Conservation (phyloP, 2,329 filamentous ascomycete species). For the Diaporthe vaccinii region DNA sequence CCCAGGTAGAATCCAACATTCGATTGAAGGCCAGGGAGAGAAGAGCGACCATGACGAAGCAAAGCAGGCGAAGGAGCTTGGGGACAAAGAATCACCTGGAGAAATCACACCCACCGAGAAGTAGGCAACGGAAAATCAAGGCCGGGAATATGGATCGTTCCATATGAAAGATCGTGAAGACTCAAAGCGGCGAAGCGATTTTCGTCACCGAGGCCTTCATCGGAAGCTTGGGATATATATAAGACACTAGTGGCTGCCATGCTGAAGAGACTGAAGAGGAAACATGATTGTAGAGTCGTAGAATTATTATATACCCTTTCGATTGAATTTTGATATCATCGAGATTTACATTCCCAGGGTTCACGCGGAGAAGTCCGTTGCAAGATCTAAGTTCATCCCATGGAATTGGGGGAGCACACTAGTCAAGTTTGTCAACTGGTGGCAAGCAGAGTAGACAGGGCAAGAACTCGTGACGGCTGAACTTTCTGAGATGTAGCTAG, state of each 20-base stretch:
- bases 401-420: not conserved
- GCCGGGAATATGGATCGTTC: not conserved
- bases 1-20: conserved; percentile 44
- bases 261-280: not conserved
- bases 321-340: not conserved
- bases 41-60: conserved; percentile 13
- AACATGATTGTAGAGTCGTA: not conserved
- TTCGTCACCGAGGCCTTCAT: not conserved
- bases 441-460: not conserved
- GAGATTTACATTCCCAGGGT: not conserved
- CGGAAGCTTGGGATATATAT: not conserved
- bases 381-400: not conserved
- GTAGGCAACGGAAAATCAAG: not conserved
- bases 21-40: conserved; percentile 32
- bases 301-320: not conserved
- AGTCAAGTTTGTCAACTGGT: too few species aligned
- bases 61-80: not conserved
- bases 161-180: too few species aligned
- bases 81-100: conserved; percentile 30
- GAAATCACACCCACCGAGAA: conserved; percentile 43
- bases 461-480: not conserved
- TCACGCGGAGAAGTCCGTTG: too few species aligned
- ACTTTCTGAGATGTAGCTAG: not conserved
- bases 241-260: not conserved
- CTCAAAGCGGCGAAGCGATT: not conserved